Conservation (phyloP, 1,284 basidiomycete genomes). For the Hymenochaete sp. region DNA sequence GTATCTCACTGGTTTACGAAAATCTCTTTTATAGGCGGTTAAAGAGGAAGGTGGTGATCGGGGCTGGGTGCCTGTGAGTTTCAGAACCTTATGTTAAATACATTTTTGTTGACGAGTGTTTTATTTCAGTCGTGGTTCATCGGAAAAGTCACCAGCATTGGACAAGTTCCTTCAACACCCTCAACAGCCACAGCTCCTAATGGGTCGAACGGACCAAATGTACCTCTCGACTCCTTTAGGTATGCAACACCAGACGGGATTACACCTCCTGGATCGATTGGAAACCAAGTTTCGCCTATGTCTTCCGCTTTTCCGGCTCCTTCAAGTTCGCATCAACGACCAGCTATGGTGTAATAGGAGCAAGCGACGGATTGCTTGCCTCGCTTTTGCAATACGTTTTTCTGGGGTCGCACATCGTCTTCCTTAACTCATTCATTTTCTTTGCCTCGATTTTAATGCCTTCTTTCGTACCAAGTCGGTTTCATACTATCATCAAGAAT, state of each 20-base stretch:
- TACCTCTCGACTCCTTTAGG: slow-evolving; percentile 15
- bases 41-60: slow-evolving; percentile 37
- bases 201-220: slow-evolving; percentile 7
- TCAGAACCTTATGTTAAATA: not conserved
- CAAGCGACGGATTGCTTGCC: not conserved
- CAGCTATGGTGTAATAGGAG: slow-evolving; percentile 10
- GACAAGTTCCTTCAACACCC: slow-evolving; percentile 19
- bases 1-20: slow-evolving; percentile 7
- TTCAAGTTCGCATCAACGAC: slow-evolving; percentile 12
- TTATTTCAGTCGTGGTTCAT: slow-evolving; percentile 22
- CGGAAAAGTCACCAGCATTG: slow-evolving; percentile 21
- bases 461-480: not conserved
- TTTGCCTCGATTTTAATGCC: not conserved
- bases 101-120: not conserved
- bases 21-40: slow-evolving; percentile 28
- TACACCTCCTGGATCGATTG: not conserved
- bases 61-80: slow-evolving; percentile 36
- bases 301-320: slow-evolving; percentile 20
- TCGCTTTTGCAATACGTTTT: not conserved
- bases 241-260: slow-evolving; percentile 12
- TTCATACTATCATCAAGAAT: not conserved
- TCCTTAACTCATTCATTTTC: not conserved
- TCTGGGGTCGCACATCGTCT: not conserved
- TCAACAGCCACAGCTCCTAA: slow-evolving; percentile 15
- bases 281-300: slow-evolving; percentile 20